Conservation (phyloP, 2,329 filamentous ascomycete genomes). For the Pyrenophora tritici-repentis region DNA sequence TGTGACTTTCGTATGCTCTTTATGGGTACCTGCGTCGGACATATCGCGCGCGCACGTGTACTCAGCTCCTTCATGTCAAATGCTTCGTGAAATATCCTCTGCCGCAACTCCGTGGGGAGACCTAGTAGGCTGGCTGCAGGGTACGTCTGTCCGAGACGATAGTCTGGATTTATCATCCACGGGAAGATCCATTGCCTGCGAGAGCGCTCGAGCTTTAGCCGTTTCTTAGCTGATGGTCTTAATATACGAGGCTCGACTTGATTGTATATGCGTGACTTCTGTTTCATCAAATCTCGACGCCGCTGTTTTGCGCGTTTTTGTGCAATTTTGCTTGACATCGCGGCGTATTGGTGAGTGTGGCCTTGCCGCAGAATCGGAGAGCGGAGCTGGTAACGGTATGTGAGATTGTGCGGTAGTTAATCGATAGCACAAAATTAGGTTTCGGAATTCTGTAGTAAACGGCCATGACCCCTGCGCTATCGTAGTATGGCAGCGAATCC, state of each 20-base stretch:
- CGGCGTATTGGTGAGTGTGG: neutral
- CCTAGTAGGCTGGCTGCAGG: conserved; percentile 14
- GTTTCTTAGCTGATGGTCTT: neutral
- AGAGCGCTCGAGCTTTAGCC: neutral
- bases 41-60: too few species aligned
- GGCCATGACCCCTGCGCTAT: too few species aligned
- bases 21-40: neutral
- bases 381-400: neutral
- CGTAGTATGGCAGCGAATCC: neutral
- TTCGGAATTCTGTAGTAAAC: too few species aligned
- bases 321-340: neutral
- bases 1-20: neutral
- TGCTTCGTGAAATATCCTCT: conserved; percentile 14
- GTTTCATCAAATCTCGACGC: neutral
- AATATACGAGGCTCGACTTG: conserved; percentile 6
- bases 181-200: conserved; percentile 9
- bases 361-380: too few species aligned
- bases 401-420: neutral
- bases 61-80: neutral
- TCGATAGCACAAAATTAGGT: too few species aligned
- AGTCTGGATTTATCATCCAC: conserved; percentile 7
- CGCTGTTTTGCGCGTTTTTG: neutral
- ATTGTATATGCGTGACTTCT: neutral
- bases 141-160: neutral
- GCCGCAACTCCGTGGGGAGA: conserved; percentile 21